phyloP scores from a whole-genome alignment of 345 rosid species.

The Hirschfeldia incana region DNA sequence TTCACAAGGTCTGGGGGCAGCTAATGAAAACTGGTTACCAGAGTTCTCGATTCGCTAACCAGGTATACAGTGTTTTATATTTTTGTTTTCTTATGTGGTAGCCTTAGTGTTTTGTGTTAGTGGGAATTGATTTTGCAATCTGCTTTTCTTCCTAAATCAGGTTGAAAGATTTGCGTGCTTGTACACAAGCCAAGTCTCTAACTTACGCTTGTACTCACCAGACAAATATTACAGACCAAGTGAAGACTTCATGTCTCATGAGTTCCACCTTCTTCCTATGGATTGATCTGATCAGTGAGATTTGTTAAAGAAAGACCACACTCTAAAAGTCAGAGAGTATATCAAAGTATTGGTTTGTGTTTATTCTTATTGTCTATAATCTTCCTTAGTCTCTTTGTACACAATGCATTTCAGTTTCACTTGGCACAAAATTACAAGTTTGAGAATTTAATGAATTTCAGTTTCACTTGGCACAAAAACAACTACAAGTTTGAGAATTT shows the following conservation, averaged over 20 bases:
- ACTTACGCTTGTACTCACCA: slow-evolving; percentile 86
- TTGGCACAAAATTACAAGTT: background rate
- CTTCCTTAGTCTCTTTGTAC: background rate
- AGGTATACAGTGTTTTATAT: slow-evolving; percentile 44
- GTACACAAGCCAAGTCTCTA: slow-evolving; percentile 90
- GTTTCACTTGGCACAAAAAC: background rate
- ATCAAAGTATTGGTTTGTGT: slow-evolving; percentile 10
- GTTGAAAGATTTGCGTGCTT: slow-evolving; percentile 99
- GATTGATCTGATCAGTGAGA: slow-evolving; percentile 20
- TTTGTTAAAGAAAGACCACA: background rate
- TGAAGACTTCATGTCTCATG: slow-evolving; percentile 98
- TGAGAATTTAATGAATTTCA: background rate
- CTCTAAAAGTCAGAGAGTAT: slow-evolving; percentile 1
- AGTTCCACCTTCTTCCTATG: slow-evolving; percentile 71
- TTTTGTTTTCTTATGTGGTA: background rate
- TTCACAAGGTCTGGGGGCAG: slow-evolving; percentile 96
- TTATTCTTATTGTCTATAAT: slow-evolving; percentile 32
- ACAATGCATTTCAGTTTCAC: slow-evolving; percentile 10
- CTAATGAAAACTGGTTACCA: slow-evolving; percentile 99
- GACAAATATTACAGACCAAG: slow-evolving; percentile 96
- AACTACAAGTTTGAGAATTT: background rate
- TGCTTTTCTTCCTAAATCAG: slow-evolving; percentile 41
- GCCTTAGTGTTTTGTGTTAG: background rate
- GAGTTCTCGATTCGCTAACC: slow-evolving; percentile 99
- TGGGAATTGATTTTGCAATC: background rate